phyloP scores from a whole-genome alignment of 495 filamentous ascomycete species.

The Penicillium lividum region DNA sequence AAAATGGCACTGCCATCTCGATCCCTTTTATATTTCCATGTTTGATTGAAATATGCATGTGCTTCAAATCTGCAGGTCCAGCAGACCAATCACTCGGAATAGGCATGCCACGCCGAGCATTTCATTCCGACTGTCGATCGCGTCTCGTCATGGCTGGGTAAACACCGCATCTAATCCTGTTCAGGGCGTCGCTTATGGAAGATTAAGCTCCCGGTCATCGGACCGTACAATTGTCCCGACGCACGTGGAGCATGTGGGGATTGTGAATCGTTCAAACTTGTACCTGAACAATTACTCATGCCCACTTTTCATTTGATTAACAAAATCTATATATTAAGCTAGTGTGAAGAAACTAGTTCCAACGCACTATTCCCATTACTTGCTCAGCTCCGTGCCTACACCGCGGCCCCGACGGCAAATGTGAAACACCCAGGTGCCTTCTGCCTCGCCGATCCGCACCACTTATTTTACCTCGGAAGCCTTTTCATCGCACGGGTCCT shows the following conservation, averaged over 20 bases:
- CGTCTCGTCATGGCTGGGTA: neutral
- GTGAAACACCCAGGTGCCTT: conserved; percentile 9
- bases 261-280: conserved; percentile 1
- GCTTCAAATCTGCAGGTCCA: conserved; percentile 3
- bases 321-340: neutral
- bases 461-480: conserved; percentile 71
- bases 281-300: neutral
- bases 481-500: conserved; percentile 62
- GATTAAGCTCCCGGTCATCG: conserved; percentile 6
- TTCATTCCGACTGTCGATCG: neutral
- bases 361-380: neutral
- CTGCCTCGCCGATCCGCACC: conserved; percentile 65
- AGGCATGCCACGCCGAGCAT: conserved; percentile 14
- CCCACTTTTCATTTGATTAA: neutral
- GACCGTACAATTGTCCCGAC: neutral
- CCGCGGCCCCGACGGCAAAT: neutral
- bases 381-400: neutral
- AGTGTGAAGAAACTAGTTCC: neutral
- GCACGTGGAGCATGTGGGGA: conserved; percentile 4
- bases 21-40: neutral
- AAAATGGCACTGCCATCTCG: neutral
- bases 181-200: neutral
- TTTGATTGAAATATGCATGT: neutral
- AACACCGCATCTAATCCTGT: neutral
- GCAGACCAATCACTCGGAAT: conserved; percentile 16